Percentiles rank a stretch among this genome's conserved stretches.
Conservation (phyloP, 257 asterid species). For the Catharanthus roseus region DNA sequence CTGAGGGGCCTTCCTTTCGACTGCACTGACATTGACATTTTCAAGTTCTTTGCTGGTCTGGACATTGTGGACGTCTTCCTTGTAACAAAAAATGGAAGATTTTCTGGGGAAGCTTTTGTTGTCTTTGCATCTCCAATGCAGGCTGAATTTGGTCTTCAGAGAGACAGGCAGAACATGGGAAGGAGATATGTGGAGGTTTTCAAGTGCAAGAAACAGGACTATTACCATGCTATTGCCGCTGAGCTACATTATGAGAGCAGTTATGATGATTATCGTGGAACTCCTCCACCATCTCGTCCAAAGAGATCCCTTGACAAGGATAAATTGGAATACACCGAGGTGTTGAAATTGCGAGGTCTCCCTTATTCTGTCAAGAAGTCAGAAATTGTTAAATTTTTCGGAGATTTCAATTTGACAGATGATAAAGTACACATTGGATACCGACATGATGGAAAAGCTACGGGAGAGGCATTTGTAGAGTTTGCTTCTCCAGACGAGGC, state of each 20-base stretch:
- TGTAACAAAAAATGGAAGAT: conserved; percentile 73
- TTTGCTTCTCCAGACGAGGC: conserved; percentile 75
- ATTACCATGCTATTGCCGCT: conserved; percentile 79
- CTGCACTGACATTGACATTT: conserved; percentile 67
- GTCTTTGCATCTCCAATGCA: conserved; percentile 78
- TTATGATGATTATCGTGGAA: conserved; percentile 43
- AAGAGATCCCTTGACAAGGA: conserved; percentile 79
- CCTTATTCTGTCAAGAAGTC: conserved; percentile 70
- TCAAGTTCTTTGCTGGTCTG: conserved; percentile 81
- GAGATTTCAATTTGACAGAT: conserved; percentile 50
- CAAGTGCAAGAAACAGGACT: conserved; percentile 87
- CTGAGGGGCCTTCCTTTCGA: conserved; percentile 90
- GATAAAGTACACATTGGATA: conserved; percentile 64
- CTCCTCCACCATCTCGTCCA: conserved; percentile 59
- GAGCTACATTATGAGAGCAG: conserved; percentile 57
- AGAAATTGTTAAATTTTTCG: conserved; percentile 68
- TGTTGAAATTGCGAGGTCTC: conserved; percentile 81
- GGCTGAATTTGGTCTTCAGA: conserved; percentile 78
- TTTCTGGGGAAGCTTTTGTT: conserved; percentile 90
- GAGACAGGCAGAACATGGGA: conserved; percentile 89
- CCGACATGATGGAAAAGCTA: conserved; percentile 83
- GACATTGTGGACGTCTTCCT: conserved; percentile 84
- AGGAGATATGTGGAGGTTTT: conserved; percentile 95
- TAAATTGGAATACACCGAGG: conserved; percentile 70
- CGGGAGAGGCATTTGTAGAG: conserved; percentile 91